A percentile compares a stretch with the other conserved stretches of the same genome.
phyloP scores from a whole-genome alignment of 2,329 filamentous ascomycete genomes.

The Hypoxylon sp. region DNA sequence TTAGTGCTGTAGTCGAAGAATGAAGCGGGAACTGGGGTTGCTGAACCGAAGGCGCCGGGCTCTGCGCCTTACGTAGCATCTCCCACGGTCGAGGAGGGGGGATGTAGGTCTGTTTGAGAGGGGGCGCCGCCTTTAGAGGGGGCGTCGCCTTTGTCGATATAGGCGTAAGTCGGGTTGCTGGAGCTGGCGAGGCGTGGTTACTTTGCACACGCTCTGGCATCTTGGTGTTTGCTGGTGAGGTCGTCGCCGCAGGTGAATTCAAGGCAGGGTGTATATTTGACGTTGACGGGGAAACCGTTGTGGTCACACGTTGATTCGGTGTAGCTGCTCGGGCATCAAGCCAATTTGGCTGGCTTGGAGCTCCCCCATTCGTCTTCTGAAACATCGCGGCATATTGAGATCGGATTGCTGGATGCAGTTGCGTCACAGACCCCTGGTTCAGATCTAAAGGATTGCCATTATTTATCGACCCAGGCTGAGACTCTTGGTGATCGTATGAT shows the following conservation, averaged over 20 bases:
- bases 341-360: slow-evolving; percentile 9
- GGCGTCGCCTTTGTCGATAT: slow-evolving; percentile 5
- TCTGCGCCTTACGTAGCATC: slow-evolving; percentile 37
- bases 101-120: slow-evolving; percentile 41
- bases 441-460: slow-evolving; percentile 21
- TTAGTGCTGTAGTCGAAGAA: slow-evolving; percentile 7
- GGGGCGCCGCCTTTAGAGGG: slow-evolving; percentile 12
- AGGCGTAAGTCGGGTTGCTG: not conserved
- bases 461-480: slow-evolving; percentile 5
- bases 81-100: slow-evolving; percentile 47
- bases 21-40: slow-evolving; percentile 4
- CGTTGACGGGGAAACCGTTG: not conserved
- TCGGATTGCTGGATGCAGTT: slow-evolving; percentile 45
- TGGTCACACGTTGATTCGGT: not conserved
- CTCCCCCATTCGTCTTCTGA: slow-evolving; percentile 35
- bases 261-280: slow-evolving; percentile 2
- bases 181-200: not conserved
- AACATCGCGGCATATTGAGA: slow-evolving; percentile 45
- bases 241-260: not conserved
- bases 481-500: slow-evolving; percentile 8
- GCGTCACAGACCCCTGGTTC: slow-evolving; percentile 21
- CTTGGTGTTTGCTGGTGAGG: slow-evolving; percentile 28
- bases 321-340: not conserved
- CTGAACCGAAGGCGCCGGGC: slow-evolving; percentile 14
- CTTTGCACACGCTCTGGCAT: slow-evolving; percentile 16